Evolutionary conservation across 257 asterid genomes (phyloP), one percentile per base, ranked within the genome.

Genomic region (Solanum appendiculatum): DNA sequence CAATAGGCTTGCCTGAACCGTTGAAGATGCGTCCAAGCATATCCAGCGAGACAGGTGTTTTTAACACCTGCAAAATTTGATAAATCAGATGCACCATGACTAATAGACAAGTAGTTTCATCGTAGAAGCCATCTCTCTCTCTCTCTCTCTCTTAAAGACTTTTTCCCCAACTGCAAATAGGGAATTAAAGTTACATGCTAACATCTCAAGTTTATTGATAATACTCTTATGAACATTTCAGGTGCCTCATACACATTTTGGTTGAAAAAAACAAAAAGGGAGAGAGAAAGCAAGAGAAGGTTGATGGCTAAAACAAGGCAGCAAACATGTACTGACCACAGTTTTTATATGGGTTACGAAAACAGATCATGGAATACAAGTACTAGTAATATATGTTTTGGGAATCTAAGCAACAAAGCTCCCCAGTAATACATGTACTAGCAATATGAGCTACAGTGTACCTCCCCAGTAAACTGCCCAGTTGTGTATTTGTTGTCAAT

Each of bases 391-490:
- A 64, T 25, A 64, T 31, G 20, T 64, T 27, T 25, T 64, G 31
- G 72, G 34, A 18, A n/a, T 25, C 36, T n/a, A n/a, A 4, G 70
- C 33, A 25, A 63, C 33, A 13, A 63, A n/a, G 25, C 12, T 63
- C n/a, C n/a, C n/a, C n/a, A n/a, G n/a, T n/a, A n/a, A n/a, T n/a
- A n/a, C n/a, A n/a, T n/a, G n/a, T n/a, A n/a, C n/a, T n/a, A n/a
- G n/a, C n/a, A 63, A 3, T 63, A 63, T 25, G 33, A 63, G 70
- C 70, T 63, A 63, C 70, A 29, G n/a, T 12, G 39, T 93, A 95
- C 98, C 98, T 96, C 99, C 90, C 99, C 98, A 1, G 99, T 96
- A 91, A 96, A 96, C 93, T 96, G 99, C 87, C 95, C 99, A 4
- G 98, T 96, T 44, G 99, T 96, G 88, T 91, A 96, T 89, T 96